phyloP scores from a whole-genome alignment of 1,139 yeast species.

The Candida gigantensis region DNA sequence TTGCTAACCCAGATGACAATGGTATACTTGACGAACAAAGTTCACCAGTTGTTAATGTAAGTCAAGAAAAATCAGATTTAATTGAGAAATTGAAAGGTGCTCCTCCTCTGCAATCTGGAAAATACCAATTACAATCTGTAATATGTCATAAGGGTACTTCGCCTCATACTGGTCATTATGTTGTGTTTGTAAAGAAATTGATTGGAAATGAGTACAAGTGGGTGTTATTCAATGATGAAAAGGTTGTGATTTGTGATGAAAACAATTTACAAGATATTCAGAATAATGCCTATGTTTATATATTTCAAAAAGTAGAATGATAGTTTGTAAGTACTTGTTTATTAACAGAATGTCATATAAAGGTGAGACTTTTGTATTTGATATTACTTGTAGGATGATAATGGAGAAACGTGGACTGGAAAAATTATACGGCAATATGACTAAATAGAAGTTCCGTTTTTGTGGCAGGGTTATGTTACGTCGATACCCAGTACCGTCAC shows the following conservation, averaged over 20 bases:
- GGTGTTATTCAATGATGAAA: conserved; percentile 92
- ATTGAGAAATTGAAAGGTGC: conserved; percentile 17
- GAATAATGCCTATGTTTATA: conserved; percentile 62
- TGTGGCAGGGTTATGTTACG: too few species aligned
- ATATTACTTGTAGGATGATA: too few species aligned
- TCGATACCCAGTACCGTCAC: too few species aligned
- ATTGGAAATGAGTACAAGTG: conserved; percentile 53
- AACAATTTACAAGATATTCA: conserved; percentile 62
- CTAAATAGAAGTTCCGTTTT: too few species aligned
- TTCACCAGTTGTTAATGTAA: conserved; percentile 20
- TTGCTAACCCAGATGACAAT: conserved; percentile 68
- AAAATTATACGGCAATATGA: too few species aligned
- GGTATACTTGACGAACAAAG: conserved; percentile 25
- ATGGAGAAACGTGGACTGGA: too few species aligned
- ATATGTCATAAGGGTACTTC: conserved; percentile 94
- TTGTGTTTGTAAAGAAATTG: conserved; percentile 62
- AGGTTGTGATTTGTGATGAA: conserved; percentile 74
- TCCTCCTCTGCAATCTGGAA: conserved; percentile 10
- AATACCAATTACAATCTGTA: conserved; percentile 66
- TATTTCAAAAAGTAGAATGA: conserved; percentile 33
- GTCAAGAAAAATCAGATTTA: conserved; percentile 24
- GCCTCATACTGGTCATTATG: conserved; percentile 96
- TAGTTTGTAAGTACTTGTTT: too few species aligned
- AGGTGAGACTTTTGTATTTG: too few species aligned
- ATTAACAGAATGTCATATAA: too few species aligned